Evolutionary conservation across 208 protist species (phyloP), one percentile per base, ranked within the genome.

Genomic region (Phytomonas sp.): DNA sequence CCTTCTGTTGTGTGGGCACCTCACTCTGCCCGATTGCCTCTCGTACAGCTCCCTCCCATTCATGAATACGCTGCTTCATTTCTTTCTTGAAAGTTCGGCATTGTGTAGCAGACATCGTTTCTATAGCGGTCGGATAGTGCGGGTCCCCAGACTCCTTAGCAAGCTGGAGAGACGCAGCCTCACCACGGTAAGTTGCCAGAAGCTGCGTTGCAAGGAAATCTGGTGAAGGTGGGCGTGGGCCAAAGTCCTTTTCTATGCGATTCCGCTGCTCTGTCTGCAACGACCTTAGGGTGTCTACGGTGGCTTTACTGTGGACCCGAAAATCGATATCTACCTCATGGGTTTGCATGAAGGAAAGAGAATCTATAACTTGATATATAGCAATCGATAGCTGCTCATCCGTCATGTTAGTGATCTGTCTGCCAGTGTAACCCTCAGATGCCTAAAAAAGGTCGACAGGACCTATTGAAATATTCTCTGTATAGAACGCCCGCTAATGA

Each of bases 31-130:
- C 87, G 3, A 73, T 87, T 17, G 80, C 87, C 34, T 91, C 80
- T 9, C 83, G 74, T 68, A 93, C 80, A 20, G 83, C 73, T 23
- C 78, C 79, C 75, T 95, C 89, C 87, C 89, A 95, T 77, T 95
- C 89, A 68, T 95, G 89, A 71, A 95, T 93, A 64, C 85, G 86
- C 72, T 89, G 83, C 68, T 95, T 95, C 85, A 95, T 91, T 63
- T 89, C 83, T 73, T 83, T 89, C 77, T 95, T 95, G 65, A 95
- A 92, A 31, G 75, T 64, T 60, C 80, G 76, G 73, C 82, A 87
- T 78, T 92, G 76, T 33, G 72, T 71, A 60, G 79, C 76, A 26
- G 85, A 80, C 82, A 94, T 85, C 20, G 43, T 31, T 37, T 32
- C 32, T 17, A 56, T 33, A 7, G 68, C 75, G 17, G 75, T 79